Base-by-base conservation (phyloP, 78 protist genomes). In the Capsaspora owczarzaki region DNA sequence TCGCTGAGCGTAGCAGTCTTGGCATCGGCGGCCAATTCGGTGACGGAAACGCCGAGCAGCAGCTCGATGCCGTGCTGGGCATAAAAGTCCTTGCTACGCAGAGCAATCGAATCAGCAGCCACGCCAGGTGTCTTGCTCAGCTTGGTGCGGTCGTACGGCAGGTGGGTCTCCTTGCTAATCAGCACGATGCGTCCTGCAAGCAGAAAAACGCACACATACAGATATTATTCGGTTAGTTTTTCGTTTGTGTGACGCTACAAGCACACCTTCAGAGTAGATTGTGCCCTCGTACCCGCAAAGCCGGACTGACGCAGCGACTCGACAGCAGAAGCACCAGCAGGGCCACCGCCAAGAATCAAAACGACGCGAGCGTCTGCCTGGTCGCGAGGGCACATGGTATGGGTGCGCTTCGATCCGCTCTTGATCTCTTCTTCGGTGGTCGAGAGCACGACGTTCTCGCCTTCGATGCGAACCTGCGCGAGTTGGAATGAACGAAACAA, bases 101-200 rank as follows among this genome's bases (percentile, higher is more conserved):
- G 83, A 19, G 2, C 5, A 14, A 80, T 1, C 63, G 61, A 66
- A 37, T 80, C 83, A 14, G 75, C 2, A 16, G 44, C 12, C 35
- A 41, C 38, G 29, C 46, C 47, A 33, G 66, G 33, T 1, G 4
- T 35, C 75, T 80, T 70, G 75, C 74, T 63, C 75, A 81, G 69
- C 77, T 81, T 70, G 68, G 40, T 19, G 23, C 85, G 61, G 38
- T 81, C 85, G 69, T 25, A 25, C 43, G 85, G 85, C 61, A 51
- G 41, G 68, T 49, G 25, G n/a, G 61, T 4, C 51, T 81, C 85
- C 43, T 70, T 31, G 37, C 60, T 49, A 6, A 66, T 38, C n/a
- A 81, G 6, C 33, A 81, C 47, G 76, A 81, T 14, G 37, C 25
- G 12, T 5, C 37, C 40, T 66, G 72, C 40, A 12, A 14, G 72